Percentiles rank a stretch among this genome's conserved stretches.
These are phyloP conservation scores for Azolla pinnata DNA, from an alignment of 75 land plant species.

Conservation along the genomic window DNA sequence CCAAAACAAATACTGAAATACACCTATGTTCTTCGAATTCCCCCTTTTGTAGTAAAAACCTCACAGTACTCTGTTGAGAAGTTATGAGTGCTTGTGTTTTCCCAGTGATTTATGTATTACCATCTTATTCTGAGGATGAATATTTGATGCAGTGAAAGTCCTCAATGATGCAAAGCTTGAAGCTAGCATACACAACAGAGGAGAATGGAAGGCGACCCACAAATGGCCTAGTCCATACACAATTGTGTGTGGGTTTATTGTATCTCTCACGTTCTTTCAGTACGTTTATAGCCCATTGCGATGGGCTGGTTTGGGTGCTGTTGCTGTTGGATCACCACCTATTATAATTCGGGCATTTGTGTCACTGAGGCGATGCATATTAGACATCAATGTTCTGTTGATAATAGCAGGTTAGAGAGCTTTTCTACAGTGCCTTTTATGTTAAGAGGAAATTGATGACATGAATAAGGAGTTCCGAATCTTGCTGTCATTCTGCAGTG, in stretches of 20 bases:
- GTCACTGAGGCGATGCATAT: slow-evolving; percentile 29
- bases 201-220: slow-evolving; percentile 22
- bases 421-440: no score
- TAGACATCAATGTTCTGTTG: slow-evolving; percentile 78
- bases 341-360: slow-evolving; percentile 38
- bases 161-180: slow-evolving; percentile 74
- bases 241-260: slow-evolving; percentile 42
- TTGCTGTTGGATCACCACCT: slow-evolving; percentile 53
- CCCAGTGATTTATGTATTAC: no score
- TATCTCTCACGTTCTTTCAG: slow-evolving; percentile 40
- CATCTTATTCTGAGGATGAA: no score
- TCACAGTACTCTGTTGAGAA: no score
- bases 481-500: slow-evolving; percentile 28
- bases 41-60: no score
- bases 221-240: slow-evolving; percentile 83
- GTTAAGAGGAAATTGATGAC: no score
- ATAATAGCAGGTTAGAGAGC: slow-evolving; percentile 59
- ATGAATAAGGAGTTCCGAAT: no score
- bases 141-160: slow-evolving; percentile 60
- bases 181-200: slow-evolving; percentile 48
- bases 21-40: no score
- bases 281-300: slow-evolving; percentile 40
- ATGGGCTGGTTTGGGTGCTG: slow-evolving; percentile 79
- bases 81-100: no score
- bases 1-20: no score